Evolutionary conservation across 768 basidiomycete genomes (phyloP).

Genomic region (Lactifluus echinatus): DNA sequence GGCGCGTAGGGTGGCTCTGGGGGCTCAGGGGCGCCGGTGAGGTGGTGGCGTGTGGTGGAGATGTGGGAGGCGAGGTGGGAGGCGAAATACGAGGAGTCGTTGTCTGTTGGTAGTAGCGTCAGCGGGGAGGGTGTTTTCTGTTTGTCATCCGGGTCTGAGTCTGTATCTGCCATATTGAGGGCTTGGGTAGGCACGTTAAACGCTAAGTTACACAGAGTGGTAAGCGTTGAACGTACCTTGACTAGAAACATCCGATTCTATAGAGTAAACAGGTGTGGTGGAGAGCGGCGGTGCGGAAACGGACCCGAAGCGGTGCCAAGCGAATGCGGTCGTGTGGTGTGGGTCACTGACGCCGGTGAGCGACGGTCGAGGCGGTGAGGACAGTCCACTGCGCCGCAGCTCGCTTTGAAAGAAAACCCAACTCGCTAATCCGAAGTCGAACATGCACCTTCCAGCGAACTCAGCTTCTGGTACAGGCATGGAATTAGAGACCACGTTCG

Average conservation of each 20-base stretch:
- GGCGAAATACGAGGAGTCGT: not conserved
- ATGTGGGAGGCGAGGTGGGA: conserved; percentile 10
- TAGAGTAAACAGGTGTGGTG: not conserved
- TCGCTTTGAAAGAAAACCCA: not conserved
- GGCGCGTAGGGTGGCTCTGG: conserved; percentile 19
- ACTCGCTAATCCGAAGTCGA: not conserved
- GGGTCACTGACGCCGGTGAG: no score
- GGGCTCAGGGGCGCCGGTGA: not conserved
- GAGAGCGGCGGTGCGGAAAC: not conserved
- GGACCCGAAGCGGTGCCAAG: no score
- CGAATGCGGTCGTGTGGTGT: no score
- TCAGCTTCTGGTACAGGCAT: not conserved
- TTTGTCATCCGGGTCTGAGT: not conserved
- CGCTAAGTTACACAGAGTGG: not conserved
- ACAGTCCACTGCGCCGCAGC: not conserved
- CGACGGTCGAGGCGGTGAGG: no score
- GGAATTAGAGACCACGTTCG: not conserved
- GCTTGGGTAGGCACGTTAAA: not conserved
- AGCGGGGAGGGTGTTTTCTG: not conserved
- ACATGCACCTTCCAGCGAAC: not conserved
- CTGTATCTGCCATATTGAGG: not conserved
- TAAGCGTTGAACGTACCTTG: not conserved
- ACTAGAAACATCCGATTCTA: not conserved
- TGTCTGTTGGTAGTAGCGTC: no score
- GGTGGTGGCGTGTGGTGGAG: conserved; percentile 7